phyloP scores from a whole-genome alignment of 1,284 basidiomycete species.

The Sporisorium reilianum region DNA sequence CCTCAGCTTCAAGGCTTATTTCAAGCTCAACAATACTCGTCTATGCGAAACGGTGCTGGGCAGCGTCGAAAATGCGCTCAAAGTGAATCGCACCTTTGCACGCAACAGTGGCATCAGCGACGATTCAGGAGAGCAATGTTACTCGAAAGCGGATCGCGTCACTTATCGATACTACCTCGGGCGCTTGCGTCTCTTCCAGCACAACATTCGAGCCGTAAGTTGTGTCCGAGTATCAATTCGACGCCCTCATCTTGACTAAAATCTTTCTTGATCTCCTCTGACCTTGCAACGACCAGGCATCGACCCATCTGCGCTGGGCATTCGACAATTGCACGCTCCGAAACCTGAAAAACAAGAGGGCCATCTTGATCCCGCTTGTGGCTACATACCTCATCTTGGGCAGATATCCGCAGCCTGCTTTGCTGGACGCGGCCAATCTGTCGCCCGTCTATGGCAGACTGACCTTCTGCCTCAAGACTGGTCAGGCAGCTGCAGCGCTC shows the following conservation, averaged over 20 bases:
- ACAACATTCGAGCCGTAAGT: constrained; percentile 67
- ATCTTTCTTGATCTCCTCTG: background rate
- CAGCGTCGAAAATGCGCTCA: constrained; percentile 69
- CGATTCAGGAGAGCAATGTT: constrained; percentile 63
- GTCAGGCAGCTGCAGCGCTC: constrained; percentile 62
- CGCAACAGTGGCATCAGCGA: constrained; percentile 27
- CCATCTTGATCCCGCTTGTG: constrained; percentile 69
- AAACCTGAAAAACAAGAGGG: constrained; percentile 63
- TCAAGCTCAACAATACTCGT: constrained; percentile 70
- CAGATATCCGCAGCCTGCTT: constrained; percentile 61
- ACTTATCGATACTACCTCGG: constrained; percentile 71
- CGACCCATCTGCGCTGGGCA: constrained; percentile 68
- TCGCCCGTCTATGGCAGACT: constrained; percentile 54
- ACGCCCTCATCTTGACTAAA: background rate
- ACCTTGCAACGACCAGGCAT: constrained; percentile 48
- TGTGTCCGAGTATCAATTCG: background rate
- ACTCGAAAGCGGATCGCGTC: constrained; percentile 68
- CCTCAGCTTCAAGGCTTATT: constrained; percentile 67
- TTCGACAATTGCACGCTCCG: constrained; percentile 66
- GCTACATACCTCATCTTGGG: constrained; percentile 70
- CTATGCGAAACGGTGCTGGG: constrained; percentile 71
- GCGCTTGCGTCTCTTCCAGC: constrained; percentile 69
- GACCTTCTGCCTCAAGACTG: constrained; percentile 54
- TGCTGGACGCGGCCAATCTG: constrained; percentile 66
- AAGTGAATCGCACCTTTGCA: constrained; percentile 53